Conservation (phyloP, 306 rosid genomes). For the Potentilla sterilis region DNA sequence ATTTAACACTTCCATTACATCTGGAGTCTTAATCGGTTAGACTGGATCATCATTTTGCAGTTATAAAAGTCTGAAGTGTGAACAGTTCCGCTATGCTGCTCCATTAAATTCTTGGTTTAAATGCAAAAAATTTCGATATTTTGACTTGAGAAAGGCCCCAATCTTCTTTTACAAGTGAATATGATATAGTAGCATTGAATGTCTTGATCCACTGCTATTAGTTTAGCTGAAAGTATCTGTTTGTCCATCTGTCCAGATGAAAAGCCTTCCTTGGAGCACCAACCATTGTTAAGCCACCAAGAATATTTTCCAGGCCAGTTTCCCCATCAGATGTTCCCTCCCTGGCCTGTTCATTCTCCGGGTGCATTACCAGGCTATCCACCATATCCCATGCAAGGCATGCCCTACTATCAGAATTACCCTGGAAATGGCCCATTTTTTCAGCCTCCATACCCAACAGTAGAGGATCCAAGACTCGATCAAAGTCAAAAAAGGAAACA, state of each 20-base stretch:
- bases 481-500: constrained; percentile 53
- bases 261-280: constrained; percentile 53
- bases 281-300: constrained; percentile 54
- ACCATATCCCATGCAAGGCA: constrained; percentile 89
- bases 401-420: constrained; percentile 82
- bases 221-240: constrained; percentile 20
- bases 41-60: constrained; percentile 5
- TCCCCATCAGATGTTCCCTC: constrained; percentile 84
- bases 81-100: neutral
- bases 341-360: constrained; percentile 91
- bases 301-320: constrained; percentile 83
- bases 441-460: constrained; percentile 69
- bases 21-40: constrained; percentile 1
- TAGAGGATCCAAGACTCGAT: constrained; percentile 59
- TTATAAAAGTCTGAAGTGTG: neutral
- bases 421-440: constrained; percentile 67
- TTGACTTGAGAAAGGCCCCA: constrained; percentile 8
- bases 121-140: neutral
- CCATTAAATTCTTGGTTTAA: neutral
- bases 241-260: constrained; percentile 52
- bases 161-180: neutral
- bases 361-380: constrained; percentile 73
- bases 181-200: constrained; percentile 9
- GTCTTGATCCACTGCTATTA: neutral
- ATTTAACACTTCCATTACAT: neutral